Evolutionary conservation across 2,329 filamentous ascomycete species (phyloP).

Genomic region (Aspergillus costaricaensis): DNA sequence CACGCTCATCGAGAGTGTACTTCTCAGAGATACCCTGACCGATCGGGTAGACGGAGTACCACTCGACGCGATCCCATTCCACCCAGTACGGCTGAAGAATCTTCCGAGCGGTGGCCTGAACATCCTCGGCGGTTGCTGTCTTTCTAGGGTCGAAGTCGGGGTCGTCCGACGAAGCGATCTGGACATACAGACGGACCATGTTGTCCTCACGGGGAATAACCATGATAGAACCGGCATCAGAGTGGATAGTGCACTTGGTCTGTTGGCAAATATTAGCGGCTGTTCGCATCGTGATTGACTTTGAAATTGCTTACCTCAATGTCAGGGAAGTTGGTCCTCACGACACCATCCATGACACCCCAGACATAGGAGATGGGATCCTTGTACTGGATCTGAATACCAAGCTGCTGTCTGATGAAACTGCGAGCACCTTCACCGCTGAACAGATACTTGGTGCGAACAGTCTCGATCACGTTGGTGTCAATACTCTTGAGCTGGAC

Average conservation of each 20-base stretch:
- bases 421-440: constrained; percentile 64
- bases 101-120: constrained; percentile 59
- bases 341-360: constrained; percentile 68
- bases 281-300: background rate
- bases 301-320: constrained; percentile 52
- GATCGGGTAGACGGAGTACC: constrained; percentile 68
- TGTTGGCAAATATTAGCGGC: constrained; percentile 23
- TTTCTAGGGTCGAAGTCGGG: constrained; percentile 63
- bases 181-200: constrained; percentile 54
- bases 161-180: constrained; percentile 64
- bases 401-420: constrained; percentile 63
- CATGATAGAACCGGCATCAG: constrained; percentile 65
- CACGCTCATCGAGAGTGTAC: constrained; percentile 64
- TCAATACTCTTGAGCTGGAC: constrained; percentile 77
- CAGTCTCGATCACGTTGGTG: constrained; percentile 67
- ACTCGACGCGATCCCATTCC: constrained; percentile 65
- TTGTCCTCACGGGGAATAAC: constrained; percentile 57
- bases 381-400: constrained; percentile 66
- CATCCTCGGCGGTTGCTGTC: constrained; percentile 60
- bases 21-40: constrained; percentile 66
- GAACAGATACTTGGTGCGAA: constrained; percentile 64
- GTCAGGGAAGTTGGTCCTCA: constrained; percentile 63
- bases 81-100: constrained; percentile 63
- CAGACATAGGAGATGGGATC: constrained; percentile 65
- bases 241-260: constrained; percentile 70